Percentiles rank a stretch among this genome's conserved stretches.
phyloP scores from a whole-genome alignment of 2,329 filamentous ascomycete genomes.

The Neurospora sp. region DNA sequence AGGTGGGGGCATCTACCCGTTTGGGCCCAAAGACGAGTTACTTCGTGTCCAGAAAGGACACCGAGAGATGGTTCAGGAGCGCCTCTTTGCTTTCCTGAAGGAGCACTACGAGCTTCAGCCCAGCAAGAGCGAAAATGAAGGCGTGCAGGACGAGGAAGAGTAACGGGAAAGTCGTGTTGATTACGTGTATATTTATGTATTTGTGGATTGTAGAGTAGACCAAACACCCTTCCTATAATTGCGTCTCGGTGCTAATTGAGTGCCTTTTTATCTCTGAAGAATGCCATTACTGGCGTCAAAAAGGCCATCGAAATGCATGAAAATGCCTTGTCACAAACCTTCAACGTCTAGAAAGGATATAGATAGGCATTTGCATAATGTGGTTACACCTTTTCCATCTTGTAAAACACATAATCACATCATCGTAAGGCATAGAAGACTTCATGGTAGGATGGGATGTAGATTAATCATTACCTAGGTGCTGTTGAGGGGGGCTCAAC shows the following conservation, averaged over 20 bases:
- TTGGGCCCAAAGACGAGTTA: too few relatives aligned
- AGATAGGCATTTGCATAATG: neutral
- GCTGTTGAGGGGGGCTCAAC: neutral
- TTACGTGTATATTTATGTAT: neutral
- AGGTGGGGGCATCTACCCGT: too few relatives aligned
- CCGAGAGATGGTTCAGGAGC: too few relatives aligned
- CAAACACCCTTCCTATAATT: neutral
- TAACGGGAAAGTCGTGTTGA: neutral
- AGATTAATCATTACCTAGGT: neutral
- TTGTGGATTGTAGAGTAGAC: neutral
- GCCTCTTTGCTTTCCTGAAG: too few relatives aligned
- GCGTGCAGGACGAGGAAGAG: neutral
- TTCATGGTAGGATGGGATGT: neutral
- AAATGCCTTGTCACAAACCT: neutral
- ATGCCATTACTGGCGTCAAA: neutral
- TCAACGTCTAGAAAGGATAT: neutral
- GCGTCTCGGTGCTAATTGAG: neutral
- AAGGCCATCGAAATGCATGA: neutral
- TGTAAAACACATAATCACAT: neutral
- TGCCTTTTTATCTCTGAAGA: neutral
- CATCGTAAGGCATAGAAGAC: neutral
- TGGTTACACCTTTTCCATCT: neutral
- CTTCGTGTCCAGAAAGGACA: too few relatives aligned
- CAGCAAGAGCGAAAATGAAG: too few relatives aligned
- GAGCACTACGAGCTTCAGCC: too few relatives aligned